phyloP scores from a whole-genome alignment of 2,329 filamentous ascomycete genomes.

The Scopulariopsis brevicaulis region DNA sequence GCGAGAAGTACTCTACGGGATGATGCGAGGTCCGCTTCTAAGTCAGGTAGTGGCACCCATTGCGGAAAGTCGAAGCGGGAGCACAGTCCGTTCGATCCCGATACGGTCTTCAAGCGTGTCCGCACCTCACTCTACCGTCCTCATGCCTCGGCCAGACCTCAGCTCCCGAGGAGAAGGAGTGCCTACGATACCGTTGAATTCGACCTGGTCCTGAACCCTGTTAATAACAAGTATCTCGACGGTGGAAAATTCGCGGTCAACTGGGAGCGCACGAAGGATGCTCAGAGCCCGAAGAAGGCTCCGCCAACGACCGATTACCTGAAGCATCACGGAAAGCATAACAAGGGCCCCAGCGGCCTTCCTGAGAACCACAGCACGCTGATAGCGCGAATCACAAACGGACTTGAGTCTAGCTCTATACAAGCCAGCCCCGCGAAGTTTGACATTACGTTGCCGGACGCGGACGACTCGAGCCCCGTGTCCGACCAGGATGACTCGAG shows the following conservation, averaged over 20 bases:
- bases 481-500: slow-evolving; percentile 47
- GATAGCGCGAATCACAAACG: slow-evolving; percentile 22
- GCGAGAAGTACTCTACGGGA: slow-evolving; percentile 41
- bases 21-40: slow-evolving; percentile 20
- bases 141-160: slow-evolving; percentile 10
- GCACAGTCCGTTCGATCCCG: slow-evolving; percentile 44
- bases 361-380: slow-evolving; percentile 16
- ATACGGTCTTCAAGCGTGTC: slow-evolving; percentile 48
- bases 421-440: slow-evolving; percentile 25
- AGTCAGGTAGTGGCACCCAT: slow-evolving; percentile 6
- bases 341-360: slow-evolving; percentile 19
- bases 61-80: slow-evolving; percentile 29
- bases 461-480: slow-evolving; percentile 35
- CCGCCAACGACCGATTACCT: slow-evolving; percentile 36
- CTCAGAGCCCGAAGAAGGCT: slow-evolving; percentile 17
- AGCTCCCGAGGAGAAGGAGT: slow-evolving; percentile 24
- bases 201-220: slow-evolving; percentile 36
- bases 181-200: slow-evolving; percentile 45
- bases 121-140: slow-evolving; percentile 29
- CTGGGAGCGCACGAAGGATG: slow-evolving; percentile 18
- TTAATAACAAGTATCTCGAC: slow-evolving; percentile 47
- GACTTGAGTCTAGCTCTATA: slow-evolving; percentile 20
- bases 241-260: slow-evolving; percentile 41
- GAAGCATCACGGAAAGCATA: slow-evolving; percentile 31
- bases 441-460: slow-evolving; percentile 23